Evolutionary conservation across 352 stramenopile species (phyloP), one percentile per base, ranked within the genome.

Genomic region (Albugo candida): DNA sequence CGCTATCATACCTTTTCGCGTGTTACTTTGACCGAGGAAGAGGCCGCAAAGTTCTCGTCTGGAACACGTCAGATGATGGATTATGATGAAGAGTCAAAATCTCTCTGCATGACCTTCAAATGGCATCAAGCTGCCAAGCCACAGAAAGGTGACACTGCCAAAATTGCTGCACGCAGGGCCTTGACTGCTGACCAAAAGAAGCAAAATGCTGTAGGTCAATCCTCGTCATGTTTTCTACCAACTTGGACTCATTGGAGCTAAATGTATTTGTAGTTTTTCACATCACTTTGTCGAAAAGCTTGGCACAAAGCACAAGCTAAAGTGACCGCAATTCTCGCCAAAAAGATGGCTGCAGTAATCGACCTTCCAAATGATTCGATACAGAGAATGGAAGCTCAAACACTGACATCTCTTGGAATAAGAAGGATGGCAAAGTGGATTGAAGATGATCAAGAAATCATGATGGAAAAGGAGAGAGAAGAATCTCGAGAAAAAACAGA

Each of bases 1-100:
- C 64, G 66, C 17, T 68, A 69, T 45, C 76, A 89, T 59, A 86
- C 73, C 19, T 89, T 89, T 47, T 81, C 72, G 13, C 68, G 64
- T 11, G 56, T 81, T 14, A 55, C 61, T 8, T 60, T 89, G 2
- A 63, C 40, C 0, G 67, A 81, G 46, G 51, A 51, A 4, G 70
- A 89, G 24, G 71, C 73, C 13, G 47, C 43, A 21, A 70, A 80
- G 36, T 89, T 89, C 49, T 78, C 73, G 12, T 66, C 57, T 47
- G 71, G 73, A 11, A 89, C 76, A 17, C 65, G 71, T 42, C 73
- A 89, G 49, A 83, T 89, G 70, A 89, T 89, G 76, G 76, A 89
- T 43, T 64, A 68, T 35, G 60, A 80, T 38, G 70, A 66, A 18
- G 51, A 56, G 16, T 48, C 20, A 21, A 69, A 65, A 39, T 64